A percentile compares a stretch with the other conserved stretches of the same genome.
These are phyloP conservation scores for Ziziphus jujuba DNA, from an alignment of 306 rosid species.

Conservation along the genomic window DNA sequence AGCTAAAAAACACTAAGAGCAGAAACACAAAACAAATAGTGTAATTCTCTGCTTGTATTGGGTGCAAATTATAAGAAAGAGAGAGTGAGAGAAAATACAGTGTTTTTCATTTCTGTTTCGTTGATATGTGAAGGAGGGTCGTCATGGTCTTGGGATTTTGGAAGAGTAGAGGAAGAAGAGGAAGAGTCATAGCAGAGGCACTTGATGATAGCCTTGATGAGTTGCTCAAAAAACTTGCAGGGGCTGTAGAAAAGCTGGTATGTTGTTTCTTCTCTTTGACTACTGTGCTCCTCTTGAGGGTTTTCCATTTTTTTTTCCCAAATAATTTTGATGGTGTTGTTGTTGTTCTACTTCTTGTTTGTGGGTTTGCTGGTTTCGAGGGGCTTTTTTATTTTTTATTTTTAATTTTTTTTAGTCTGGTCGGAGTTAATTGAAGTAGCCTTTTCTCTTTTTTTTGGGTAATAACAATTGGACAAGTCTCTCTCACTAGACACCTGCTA, in stretches of 20 bases:
- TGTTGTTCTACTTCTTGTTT: constrained; percentile 18
- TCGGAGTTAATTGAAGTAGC: neutral
- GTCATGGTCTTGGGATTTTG: neutral
- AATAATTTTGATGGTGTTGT: constrained; percentile 11
- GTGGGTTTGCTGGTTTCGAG: neutral
- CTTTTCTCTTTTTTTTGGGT: no score
- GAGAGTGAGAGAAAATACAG: constrained; percentile 14
- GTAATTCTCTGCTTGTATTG: neutral
- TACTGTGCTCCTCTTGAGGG: neutral
- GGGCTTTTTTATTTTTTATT: neutral
- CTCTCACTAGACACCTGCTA: constrained; percentile 8
- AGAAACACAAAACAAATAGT: neutral
- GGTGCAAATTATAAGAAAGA: no score
- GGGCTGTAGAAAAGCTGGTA: constrained; percentile 17
- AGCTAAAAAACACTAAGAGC: neutral
- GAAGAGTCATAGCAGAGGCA: constrained; percentile 19
- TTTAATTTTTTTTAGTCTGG: no score
- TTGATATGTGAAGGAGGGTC: constrained; percentile 1
- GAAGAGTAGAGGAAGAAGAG: neutral
- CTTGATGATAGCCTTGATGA: constrained; percentile 31
- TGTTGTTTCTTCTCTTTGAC: no score
- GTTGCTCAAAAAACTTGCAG: constrained; percentile 36
- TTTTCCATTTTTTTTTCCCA: constrained; percentile 3
- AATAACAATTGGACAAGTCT: no score
- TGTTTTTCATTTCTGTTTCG: constrained; percentile 14